Conservation (phyloP, 495 filamentous ascomycete species). For the Penicillium canescens region DNA sequence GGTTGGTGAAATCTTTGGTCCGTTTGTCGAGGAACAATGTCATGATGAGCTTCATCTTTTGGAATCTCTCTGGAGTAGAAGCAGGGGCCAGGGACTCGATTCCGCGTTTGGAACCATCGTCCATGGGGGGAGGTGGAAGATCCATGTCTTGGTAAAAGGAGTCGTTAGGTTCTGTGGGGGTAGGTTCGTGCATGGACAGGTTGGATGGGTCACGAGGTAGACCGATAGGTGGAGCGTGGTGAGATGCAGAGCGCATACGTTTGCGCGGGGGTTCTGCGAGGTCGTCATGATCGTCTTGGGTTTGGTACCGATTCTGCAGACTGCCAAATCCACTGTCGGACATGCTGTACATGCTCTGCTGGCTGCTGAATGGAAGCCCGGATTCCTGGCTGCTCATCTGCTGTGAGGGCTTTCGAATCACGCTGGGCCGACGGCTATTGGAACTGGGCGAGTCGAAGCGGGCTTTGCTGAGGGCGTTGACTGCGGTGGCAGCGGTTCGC, state of each 20-base stretch:
- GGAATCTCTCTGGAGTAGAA: conserved; percentile 62
- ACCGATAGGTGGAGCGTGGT: conserved; percentile 43
- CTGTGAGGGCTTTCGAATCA: conserved; percentile 58
- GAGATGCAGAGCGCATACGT: conserved; percentile 60
- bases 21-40: conserved; percentile 79
- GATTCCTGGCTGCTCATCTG: conserved; percentile 64
- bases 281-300: conserved; percentile 56
- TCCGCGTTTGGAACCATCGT: conserved; percentile 56
- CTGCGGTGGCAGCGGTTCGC: conserved; percentile 83
- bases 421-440: conserved; percentile 49
- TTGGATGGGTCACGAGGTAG: conserved; percentile 39
- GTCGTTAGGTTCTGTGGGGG: conserved; percentile 84
- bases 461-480: conserved; percentile 94
- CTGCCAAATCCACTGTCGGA: conserved; percentile 66
- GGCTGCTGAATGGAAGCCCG: conserved; percentile 55
- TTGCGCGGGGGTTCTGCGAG: conserved; percentile 82
- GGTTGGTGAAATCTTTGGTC: conserved; percentile 61
- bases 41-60: conserved; percentile 78
- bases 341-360: conserved; percentile 67
- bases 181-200: conserved; percentile 50
- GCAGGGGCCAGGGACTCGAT: conserved; percentile 71
- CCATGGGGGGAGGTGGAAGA: conserved; percentile 45
- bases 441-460: conserved; percentile 78
- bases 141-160: conserved; percentile 72
- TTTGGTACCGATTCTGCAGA: conserved; percentile 42